These are phyloP conservation scores for Tetragonia tetragonoides DNA, from an alignment of 148 eudicot species.

Conservation along the genomic window DNA sequence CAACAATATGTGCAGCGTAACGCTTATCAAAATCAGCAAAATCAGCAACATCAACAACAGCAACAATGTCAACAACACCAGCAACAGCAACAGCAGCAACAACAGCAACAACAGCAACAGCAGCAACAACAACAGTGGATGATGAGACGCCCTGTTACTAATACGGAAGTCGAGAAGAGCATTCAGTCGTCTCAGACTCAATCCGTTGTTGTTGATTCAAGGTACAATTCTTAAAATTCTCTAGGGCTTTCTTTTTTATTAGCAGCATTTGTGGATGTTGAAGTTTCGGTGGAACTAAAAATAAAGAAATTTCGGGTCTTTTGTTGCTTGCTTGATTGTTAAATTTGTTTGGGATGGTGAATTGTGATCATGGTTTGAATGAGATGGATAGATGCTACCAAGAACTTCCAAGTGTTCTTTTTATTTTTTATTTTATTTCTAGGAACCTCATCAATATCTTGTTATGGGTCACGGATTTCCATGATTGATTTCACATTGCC, in stretches of 20 bases:
- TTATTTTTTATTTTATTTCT: no score
- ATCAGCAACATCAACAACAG: slow-evolving; percentile 19
- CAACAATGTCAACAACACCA: slow-evolving; percentile 27
- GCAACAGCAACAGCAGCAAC: background rate
- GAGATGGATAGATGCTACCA: no score
- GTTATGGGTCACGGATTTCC: background rate
- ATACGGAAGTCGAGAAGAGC: slow-evolving; percentile 22
- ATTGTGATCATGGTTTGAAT: background rate
- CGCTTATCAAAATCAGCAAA: slow-evolving; percentile 30
- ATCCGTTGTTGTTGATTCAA: slow-evolving; percentile 18
- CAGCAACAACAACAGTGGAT: slow-evolving; percentile 43
- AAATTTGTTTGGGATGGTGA: no score
- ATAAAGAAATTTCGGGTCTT: no score
- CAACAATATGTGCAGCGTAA: slow-evolving; percentile 45
- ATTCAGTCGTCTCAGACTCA: slow-evolving; percentile 10
- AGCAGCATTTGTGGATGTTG: background rate
- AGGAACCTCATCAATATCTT: background rate
- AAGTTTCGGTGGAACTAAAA: background rate
- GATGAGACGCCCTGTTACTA: slow-evolving; percentile 32
- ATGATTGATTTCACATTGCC: background rate
- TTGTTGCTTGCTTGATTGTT: no score
- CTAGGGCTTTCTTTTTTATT: background rate
- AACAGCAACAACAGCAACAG: slow-evolving; percentile 37
- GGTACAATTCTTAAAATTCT: slow-evolving; percentile 8
- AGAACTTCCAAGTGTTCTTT: no score